phyloP scores from a whole-genome alignment of 1,139 yeast species.

The Kluyveromyces sp. region DNA sequence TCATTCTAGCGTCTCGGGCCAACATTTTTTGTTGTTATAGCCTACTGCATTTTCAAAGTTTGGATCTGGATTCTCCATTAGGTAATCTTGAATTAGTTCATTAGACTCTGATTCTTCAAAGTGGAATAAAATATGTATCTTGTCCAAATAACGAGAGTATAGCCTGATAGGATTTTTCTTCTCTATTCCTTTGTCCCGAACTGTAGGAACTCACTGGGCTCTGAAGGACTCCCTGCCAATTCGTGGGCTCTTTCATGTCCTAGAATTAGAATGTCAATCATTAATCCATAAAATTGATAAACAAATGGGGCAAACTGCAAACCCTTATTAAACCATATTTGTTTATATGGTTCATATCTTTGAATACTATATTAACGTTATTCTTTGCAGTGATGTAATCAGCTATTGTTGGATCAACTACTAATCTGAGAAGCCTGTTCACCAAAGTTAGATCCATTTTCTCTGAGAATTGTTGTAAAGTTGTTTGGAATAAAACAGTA shows the following conservation, averaged over 20 bases:
- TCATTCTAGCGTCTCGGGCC: conserved; percentile 96
- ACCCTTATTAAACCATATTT: conserved; percentile 86
- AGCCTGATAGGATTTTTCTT: conserved; percentile 64
- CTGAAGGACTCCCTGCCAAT: conserved; percentile 67
- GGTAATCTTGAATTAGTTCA: conserved; percentile 65
- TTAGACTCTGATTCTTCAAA: conserved; percentile 67
- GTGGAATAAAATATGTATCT: conserved; percentile 69
- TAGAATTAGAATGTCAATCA: conserved; percentile 69
- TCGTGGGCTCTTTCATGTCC: conserved; percentile 86
- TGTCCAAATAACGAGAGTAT: conserved; percentile 78
- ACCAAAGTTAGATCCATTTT: conserved; percentile 82
- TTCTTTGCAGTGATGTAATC: conserved; percentile 92
- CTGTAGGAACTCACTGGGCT: conserved; percentile 74
- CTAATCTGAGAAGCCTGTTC: conserved; percentile 68
- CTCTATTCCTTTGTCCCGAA: conserved; percentile 56
- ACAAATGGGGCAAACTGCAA: conserved; percentile 86
- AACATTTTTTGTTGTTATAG: conserved; percentile 81
- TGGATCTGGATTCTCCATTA: conserved; percentile 86
- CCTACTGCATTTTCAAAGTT: conserved; percentile 82
- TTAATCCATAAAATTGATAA: conserved; percentile 82
- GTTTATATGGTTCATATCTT: conserved; percentile 92
- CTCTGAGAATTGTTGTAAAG: conserved; percentile 64
- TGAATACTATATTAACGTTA: conserved; percentile 72
- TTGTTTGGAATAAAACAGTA: conserved; percentile 77
- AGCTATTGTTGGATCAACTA: conserved; percentile 87